phyloP scores from a whole-genome alignment of 2,329 filamentous ascomycete species.

The Hyphodiscus sp. region DNA sequence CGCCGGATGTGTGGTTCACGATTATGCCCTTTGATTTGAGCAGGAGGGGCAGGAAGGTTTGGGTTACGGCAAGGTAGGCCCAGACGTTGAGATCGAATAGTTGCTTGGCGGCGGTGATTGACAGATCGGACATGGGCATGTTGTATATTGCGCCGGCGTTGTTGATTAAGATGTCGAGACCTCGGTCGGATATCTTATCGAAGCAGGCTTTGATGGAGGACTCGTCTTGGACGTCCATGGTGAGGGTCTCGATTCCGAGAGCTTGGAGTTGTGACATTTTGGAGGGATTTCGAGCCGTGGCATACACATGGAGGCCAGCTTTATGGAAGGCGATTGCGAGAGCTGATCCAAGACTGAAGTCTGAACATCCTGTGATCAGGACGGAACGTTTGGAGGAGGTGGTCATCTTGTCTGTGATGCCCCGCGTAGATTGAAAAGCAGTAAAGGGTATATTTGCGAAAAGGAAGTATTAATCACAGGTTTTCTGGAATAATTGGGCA shows the following conservation, averaged over 20 bases:
- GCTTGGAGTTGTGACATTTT: constrained; percentile 27
- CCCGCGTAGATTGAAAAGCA: too few relatives aligned
- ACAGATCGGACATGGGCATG: not conserved
- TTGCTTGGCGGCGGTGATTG: constrained; percentile 20
- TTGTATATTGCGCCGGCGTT: constrained; percentile 29
- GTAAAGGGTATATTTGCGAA: too few relatives aligned
- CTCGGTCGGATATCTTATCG: constrained; percentile 21
- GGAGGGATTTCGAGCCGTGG: constrained; percentile 32
- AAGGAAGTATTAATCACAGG: too few relatives aligned
- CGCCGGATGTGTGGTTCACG: constrained; percentile 38
- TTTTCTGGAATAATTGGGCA: too few relatives aligned
- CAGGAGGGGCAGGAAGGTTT: constrained; percentile 30
- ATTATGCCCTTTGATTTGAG: constrained; percentile 32
- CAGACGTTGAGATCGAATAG: constrained; percentile 30
- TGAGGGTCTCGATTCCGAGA: constrained; percentile 28
- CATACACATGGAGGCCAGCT: constrained; percentile 33
- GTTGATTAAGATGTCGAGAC: constrained; percentile 23
- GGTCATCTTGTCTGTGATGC: too few relatives aligned
- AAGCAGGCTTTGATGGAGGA: constrained; percentile 30
- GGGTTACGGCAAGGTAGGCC: constrained; percentile 29
- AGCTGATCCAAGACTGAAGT: constrained; percentile 32
- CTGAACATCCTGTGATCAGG: constrained; percentile 36
- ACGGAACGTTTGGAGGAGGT: constrained; percentile 12
- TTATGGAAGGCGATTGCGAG: constrained; percentile 34
- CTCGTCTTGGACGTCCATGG: constrained; percentile 34